Conservation (phyloP, 306 rosid genomes). For the Ormosia emarginata region DNA sequence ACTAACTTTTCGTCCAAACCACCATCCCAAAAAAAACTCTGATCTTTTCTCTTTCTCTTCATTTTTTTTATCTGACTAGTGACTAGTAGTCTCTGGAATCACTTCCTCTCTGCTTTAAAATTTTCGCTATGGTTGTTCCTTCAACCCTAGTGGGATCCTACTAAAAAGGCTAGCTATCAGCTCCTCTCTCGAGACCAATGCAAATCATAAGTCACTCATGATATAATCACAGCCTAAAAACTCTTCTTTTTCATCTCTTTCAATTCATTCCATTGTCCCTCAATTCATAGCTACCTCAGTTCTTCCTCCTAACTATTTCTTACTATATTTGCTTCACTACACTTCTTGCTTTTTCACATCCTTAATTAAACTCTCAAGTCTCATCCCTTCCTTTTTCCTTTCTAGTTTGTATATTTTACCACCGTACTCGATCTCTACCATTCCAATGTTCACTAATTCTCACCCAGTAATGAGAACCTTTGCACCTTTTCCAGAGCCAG, state of each 20-base stretch:
- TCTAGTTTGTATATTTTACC: background rate
- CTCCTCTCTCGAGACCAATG: constrained; percentile 38
- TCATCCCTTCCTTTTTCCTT: background rate
- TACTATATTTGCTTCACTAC: background rate
- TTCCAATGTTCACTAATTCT: constrained; percentile 33
- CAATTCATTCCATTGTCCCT: background rate
- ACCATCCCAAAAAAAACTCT: constrained; percentile 47
- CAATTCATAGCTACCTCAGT: background rate
- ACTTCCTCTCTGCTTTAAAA: constrained; percentile 23
- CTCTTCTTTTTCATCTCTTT: constrained; percentile 18
- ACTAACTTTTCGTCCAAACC: constrained; percentile 54
- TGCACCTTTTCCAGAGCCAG: constrained; percentile 60
- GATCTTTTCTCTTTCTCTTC: constrained; percentile 36
- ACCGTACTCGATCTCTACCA: background rate
- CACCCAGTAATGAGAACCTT: constrained; percentile 30
- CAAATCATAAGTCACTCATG: constrained; percentile 85
- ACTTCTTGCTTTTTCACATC: background rate
- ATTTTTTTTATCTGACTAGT: constrained; percentile 23
- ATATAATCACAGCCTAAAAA: constrained; percentile 44
- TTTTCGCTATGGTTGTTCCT: background rate
- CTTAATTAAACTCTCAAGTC: background rate
- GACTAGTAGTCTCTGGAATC: constrained; percentile 23
- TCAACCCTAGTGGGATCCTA: constrained; percentile 52
- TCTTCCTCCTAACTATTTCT: background rate
- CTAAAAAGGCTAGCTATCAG: constrained; percentile 47